Evolutionary conservation across 306 rosid species (phyloP).

Genomic region (Trifolium fragiferum): DNA sequence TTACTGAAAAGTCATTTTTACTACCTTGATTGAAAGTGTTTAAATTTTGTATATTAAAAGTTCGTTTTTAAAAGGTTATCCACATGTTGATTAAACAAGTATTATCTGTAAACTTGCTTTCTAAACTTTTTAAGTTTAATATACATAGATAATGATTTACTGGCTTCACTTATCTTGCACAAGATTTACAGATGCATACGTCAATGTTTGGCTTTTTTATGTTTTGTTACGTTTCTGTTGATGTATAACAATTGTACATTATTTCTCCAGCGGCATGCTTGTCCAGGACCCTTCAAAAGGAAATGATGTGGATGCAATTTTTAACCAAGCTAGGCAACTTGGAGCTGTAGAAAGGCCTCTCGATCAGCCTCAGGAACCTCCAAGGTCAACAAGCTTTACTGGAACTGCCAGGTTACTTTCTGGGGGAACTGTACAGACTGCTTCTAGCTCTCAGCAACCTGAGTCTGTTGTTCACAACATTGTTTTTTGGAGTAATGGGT

Average conservation of each 20-base stretch:
- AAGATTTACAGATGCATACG: constrained; percentile 2
- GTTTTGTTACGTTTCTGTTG: constrained; percentile 9
- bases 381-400: constrained; percentile 84
- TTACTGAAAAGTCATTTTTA: constrained; percentile 31
- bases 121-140: constrained; percentile 26
- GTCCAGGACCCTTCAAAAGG: constrained; percentile 96
- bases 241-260: constrained; percentile 36
- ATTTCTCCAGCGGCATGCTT: constrained; percentile 90
- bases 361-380: constrained; percentile 70
- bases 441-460: constrained; percentile 85
- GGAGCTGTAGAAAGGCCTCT: constrained; percentile 89
- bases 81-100: constrained; percentile 15
- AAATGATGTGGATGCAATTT: constrained; percentile 85
- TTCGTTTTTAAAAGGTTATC: constrained; percentile 21
- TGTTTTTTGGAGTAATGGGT: constrained; percentile 90
- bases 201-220: constrained; percentile 22
- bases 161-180: neutral
- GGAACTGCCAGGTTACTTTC: constrained; percentile 93
- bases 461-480: constrained; percentile 85
- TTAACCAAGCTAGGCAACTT: constrained; percentile 84
- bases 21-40: constrained; percentile 20
- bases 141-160: neutral
- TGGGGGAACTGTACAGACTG: constrained; percentile 71
- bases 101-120: neutral
- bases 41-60: constrained; percentile 5